phyloP scores from a whole-genome alignment of 139 green algal species.

The Nannochloris sp. region DNA sequence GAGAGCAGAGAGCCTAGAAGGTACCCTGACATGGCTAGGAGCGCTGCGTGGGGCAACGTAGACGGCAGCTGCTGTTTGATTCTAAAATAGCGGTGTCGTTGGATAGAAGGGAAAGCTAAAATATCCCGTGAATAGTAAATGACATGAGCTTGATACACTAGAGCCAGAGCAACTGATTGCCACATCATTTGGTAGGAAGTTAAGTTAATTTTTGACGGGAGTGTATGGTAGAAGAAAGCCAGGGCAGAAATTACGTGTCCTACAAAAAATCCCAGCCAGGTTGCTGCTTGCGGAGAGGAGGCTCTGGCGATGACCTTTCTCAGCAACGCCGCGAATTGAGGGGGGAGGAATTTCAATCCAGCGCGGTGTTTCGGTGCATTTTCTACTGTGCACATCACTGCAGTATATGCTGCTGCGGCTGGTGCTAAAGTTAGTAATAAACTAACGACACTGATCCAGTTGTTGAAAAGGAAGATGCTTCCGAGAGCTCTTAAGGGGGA shows the following conservation, averaged over 20 bases:
- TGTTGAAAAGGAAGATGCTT: not conserved
- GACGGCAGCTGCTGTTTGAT: conserved; percentile 18
- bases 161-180: not conserved
- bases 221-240: not conserved
- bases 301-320: not conserved
- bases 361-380: not conserved
- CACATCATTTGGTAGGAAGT: not conserved
- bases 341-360: not conserved
- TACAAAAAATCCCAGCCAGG: not conserved
- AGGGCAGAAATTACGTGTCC: conserved; percentile 4
- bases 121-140: conserved; percentile 35
- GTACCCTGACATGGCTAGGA: not conserved
- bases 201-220: not conserved
- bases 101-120: conserved; percentile 28
- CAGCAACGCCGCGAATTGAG: not conserved
- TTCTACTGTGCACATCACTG: not conserved
- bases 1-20: not conserved
- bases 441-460: not conserved
- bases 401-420: not conserved
- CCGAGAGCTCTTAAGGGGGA: not conserved
- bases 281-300: not conserved
- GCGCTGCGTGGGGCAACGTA: not conserved
- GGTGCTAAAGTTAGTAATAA: conserved; percentile 1
- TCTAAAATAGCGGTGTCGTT: conserved; percentile 40
- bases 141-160: conserved; percentile 10